Evolutionary conservation across 2,329 filamentous ascomycete species (phyloP), one percentile per base, ranked within the genome.

Genomic region (Penicillium hesseltinei): DNA sequence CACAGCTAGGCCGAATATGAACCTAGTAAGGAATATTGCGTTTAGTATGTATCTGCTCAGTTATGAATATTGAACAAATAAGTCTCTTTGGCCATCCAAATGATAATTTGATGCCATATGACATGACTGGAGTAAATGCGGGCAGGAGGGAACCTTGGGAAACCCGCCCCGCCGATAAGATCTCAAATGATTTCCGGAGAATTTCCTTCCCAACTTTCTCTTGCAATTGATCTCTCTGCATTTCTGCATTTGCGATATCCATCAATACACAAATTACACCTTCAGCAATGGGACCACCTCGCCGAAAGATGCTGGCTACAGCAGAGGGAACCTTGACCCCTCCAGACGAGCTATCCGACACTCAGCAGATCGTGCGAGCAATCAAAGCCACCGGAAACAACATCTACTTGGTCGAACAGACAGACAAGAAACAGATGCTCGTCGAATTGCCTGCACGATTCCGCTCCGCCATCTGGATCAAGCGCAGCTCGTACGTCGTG

Each of bases 401-500:
- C 74, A 81, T 96, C 42, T 97, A 96, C 80, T 84, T 84, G 43
- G 91, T 93, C 70, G 82, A 88, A 70, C 79, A 92, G 31, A 86
- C 92, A 25, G 81, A 82, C 66, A 82, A 84, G 57, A 83, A 86
- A 67, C 77, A 82, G 7, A 75, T 93, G 39, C 78, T 95, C 19
- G 88, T 92, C 23, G 92, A 97, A 79, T 84, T 99, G 21, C 88
- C 90, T 10, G 80, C 91, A 27, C 86, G 87, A 40, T 97, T 97
- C 72, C 89, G 93, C 60, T 94, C 91, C 63, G 94, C 91, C 2
- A 91, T 97, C 62, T 97, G 91, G 90, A 89, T 97, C 73, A 92
- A 90, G 75, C 87, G 91, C 19, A 90, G 92, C 31, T 91, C 91
- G 0, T 97, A 88, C 73, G 92, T 97, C 31, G 77, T 97, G 11